These are phyloP conservation scores for Talaromyces liani DNA, from an alignment of 495 filamentous ascomycete species.

Conservation along the genomic window DNA sequence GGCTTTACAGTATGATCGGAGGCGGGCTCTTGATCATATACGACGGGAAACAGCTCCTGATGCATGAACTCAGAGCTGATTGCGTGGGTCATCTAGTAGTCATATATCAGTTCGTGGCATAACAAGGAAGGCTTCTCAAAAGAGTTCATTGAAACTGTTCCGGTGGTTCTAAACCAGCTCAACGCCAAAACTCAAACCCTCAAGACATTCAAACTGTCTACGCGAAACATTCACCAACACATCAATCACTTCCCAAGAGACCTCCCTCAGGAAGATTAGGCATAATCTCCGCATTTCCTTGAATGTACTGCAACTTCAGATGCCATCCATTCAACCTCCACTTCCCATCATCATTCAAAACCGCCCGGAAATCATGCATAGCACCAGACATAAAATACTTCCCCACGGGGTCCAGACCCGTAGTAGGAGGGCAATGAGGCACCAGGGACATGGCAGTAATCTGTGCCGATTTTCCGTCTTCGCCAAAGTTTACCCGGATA, in stretches of 20 bases:
- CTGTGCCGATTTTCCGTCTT: background rate
- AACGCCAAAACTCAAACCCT: background rate
- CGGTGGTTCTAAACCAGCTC: background rate
- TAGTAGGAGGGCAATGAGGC: background rate
- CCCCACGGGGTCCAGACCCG: background rate
- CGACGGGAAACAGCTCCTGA: no score
- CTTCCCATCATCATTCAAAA: background rate
- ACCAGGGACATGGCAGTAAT: background rate
- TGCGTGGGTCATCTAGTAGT: no score
- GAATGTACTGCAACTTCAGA: background rate
- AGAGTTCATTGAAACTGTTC: background rate
- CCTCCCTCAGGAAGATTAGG: background rate
- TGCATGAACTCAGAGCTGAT: no score
- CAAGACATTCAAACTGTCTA: background rate
- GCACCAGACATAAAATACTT: background rate
- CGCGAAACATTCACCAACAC: background rate
- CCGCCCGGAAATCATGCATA: background rate
- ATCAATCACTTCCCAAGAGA: background rate
- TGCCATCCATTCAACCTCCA: background rate
- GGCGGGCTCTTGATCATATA: no score
- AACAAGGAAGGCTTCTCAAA: background rate
- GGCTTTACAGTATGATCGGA: no score
- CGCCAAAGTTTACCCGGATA: background rate
- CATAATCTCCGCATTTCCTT: background rate
- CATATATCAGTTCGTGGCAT: no score